Percentiles rank a stretch among this genome's conserved stretches.
These are phyloP conservation scores for Nemania abortiva DNA, from an alignment of 2,329 filamentous ascomycete genomes.

Conservation along the genomic window DNA sequence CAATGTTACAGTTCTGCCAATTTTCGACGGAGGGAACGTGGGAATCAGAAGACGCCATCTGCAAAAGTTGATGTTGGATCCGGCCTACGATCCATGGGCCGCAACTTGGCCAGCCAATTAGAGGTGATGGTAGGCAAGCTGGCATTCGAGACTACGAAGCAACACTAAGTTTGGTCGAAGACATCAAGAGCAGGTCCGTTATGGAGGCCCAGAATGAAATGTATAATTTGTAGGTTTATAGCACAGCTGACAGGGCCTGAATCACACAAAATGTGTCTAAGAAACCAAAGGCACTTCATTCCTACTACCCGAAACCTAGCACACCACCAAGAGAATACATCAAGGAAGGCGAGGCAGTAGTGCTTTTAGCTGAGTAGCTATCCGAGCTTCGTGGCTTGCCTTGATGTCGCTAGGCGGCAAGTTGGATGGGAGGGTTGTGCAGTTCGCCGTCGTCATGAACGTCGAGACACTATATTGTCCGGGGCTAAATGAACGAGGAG, in stretches of 20 bases:
- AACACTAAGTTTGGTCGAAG: neutral
- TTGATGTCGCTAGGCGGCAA: neutral
- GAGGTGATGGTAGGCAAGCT: neutral
- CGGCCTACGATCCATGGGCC: constrained; percentile 62
- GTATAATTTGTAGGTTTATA: neutral
- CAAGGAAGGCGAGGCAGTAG: neutral
- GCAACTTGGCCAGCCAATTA: constrained; percentile 47
- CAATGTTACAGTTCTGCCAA: constrained; percentile 60
- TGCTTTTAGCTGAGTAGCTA: neutral
- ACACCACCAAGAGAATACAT: neutral
- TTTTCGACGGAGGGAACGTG: constrained; percentile 67
- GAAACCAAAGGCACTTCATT: neutral
- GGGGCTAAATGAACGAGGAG: neutral
- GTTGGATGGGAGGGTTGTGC: neutral
- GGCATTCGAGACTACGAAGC: neutral
- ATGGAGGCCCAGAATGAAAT: neutral
- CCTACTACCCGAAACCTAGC: neutral
- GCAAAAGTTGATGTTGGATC: constrained; percentile 58
- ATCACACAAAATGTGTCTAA: neutral
- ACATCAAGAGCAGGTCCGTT: neutral
- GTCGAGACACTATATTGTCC: neutral
- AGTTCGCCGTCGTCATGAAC: neutral
- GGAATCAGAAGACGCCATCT: constrained; percentile 63
- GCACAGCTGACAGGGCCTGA: neutral
- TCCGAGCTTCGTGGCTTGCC: neutral